Evolutionary conservation across 805 yeast genomes (phyloP), one percentile per base, ranked within the genome.

Genomic region (Teunomyces barrocoloradensis): DNA sequence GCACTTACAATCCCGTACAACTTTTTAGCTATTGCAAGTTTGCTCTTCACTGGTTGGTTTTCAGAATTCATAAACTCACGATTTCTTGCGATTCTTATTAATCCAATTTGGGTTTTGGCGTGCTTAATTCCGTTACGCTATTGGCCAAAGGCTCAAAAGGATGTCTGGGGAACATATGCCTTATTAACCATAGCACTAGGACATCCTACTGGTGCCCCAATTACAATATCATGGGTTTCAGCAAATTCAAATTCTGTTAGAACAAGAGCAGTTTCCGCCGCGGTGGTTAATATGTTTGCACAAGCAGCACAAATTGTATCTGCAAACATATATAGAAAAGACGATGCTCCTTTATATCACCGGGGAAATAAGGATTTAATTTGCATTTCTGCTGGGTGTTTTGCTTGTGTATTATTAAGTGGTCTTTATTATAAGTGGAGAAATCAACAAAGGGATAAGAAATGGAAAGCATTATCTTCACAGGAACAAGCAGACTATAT

Each of bases 201-300:
- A 20, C 68, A 72, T 32, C 79, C 82, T 0, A 72, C 73, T 36
- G 65, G 75, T n/a, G 81, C 80, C 64, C 79, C 86, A 1, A 63
- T 83, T 42, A 66, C 77, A 49, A 83, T 80, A 23, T 68, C 79
- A 23, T 80, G 87, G 82, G 75, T 81, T 47, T 82, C 89, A 0
- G 61, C 78, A 25, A 84, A 84, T 55, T 75, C 88, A 7, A 78
- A 80, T 59, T 72, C 84, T 1, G 85, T 85, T 23, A 65, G 84
- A n/a, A 68, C 80, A 2, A 69, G 91, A 54, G 79, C 89, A 0
- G 81, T 85, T 4, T 75, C 85, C 11, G 80, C 88, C 0, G 82
- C 89, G 0, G 48, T 85, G 41, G 83, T 79, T 57, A 85, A 84
- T 56, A 82, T 84, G 73, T 77, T 74, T 59, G 80, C 79, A 0